Evolutionary conservation across 2,329 filamentous ascomycete species (phyloP).

Genomic region (Plenodomus tracheiphilus): DNA sequence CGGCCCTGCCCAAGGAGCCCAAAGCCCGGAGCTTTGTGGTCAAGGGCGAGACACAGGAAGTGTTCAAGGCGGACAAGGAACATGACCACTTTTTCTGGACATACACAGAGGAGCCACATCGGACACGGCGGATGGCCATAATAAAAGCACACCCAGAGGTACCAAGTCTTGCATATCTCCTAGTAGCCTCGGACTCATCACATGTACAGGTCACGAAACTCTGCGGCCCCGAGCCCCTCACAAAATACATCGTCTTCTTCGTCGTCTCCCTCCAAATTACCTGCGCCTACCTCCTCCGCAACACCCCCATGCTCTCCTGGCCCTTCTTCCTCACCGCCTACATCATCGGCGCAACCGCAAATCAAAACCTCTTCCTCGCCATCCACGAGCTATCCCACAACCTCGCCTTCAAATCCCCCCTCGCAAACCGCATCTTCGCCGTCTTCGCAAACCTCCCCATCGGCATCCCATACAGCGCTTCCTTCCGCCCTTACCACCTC

Average conservation of each 20-base stretch:
- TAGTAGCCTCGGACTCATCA: background rate
- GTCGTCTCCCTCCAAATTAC: constrained; percentile 82
- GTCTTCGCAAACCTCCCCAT: constrained; percentile 96
- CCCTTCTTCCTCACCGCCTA: constrained; percentile 87
- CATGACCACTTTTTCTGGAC: constrained; percentile 89
- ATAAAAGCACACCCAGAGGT: constrained; percentile 98
- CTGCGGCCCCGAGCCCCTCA: constrained; percentile 92
- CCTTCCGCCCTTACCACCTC: constrained; percentile 96
- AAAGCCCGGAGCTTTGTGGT: constrained; percentile 26
- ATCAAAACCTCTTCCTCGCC: constrained; percentile 97
- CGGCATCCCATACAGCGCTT: constrained; percentile 92
- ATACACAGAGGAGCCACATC: constrained; percentile 96
- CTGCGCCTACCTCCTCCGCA: constrained; percentile 75
- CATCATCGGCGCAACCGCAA: constrained; percentile 88
- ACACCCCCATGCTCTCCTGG: constrained; percentile 79
- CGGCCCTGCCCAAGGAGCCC: constrained; percentile 29
- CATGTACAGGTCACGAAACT: constrained; percentile 81
- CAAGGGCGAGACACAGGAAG: constrained; percentile 20
- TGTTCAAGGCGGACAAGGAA: constrained; percentile 22
- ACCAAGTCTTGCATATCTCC: constrained; percentile 10
- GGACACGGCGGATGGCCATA: constrained; percentile 85
- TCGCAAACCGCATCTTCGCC: constrained; percentile 82
- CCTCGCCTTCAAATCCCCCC: constrained; percentile 80
- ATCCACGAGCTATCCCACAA: constrained; percentile 99
- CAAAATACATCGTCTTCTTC: constrained; percentile 84